phyloP scores from a whole-genome alignment of 1,284 basidiomycete species.

The Porodaedalea pini region DNA sequence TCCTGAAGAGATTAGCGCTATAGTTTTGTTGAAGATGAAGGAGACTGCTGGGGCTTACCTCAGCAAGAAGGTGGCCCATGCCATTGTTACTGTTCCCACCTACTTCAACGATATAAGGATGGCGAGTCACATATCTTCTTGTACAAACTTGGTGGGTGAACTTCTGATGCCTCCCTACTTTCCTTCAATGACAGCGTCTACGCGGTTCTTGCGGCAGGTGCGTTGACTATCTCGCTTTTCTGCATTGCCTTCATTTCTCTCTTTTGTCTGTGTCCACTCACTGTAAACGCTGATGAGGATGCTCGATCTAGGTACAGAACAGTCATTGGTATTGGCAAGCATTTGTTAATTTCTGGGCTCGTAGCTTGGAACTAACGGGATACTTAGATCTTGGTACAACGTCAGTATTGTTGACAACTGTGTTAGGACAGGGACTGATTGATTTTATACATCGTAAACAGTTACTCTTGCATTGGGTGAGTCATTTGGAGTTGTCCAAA shows the following conservation, averaged over 20 bases:
- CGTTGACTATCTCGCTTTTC: conserved; percentile 60
- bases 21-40: conserved; percentile 98
- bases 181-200: no score
- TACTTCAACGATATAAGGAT: no score
- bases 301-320: conserved; percentile 72
- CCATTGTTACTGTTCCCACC: conserved; percentile 96
- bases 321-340: conserved; percentile 92
- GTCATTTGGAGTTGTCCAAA: conserved; percentile 28
- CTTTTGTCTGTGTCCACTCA: conserved; percentile 56
- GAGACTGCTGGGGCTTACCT: conserved; percentile 98
- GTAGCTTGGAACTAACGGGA: conserved; percentile 27
- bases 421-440: no score
- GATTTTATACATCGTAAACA: conserved; percentile 31
- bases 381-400: conserved; percentile 73
- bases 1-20: conserved; percentile 88
- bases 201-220: no score
- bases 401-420: conserved; percentile 38
- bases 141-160: no score
- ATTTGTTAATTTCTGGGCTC: not conserved
- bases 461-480: conserved; percentile 76
- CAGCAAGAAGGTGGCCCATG: conserved; percentile 93
- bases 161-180: no score
- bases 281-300: conserved; percentile 53
- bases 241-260: conserved; percentile 63
- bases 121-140: no score